Base-by-base conservation (phyloP, 371 early-diverging fungal genomes). In the Circinella minor region DNA sequence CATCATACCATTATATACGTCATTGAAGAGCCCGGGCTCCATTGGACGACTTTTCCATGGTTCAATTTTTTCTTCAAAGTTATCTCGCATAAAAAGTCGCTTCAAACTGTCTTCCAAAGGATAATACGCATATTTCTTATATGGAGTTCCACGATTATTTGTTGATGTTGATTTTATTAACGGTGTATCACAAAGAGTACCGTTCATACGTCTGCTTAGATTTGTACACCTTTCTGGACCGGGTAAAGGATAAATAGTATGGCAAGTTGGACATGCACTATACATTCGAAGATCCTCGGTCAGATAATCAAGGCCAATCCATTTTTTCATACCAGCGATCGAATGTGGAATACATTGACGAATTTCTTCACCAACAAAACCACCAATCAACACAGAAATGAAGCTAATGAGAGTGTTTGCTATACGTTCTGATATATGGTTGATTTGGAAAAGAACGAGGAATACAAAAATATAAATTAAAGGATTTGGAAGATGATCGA, bases 1-100 rank as follows among this genome's bases (percentile, higher is more conserved):
- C 36, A 55, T 34, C 18, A 20, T 15, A 8, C 67, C 67, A 43
- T 66, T 39, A 13, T 66, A 66, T 2, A 66, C 67, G 39, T 66
- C 57, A 4, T 17, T 39, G 8, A 55, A 13, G 38, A 11, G 4
- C 1, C n/a, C 20, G 1, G 36, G 14, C 15, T 20, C 55, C 5
- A 5, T 13, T 36, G 65, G 18, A 1, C 57, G 66, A 9, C 17
- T 38, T 37, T 55, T 11, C 66, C 55, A 66, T 7, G 55, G 55
- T n/a, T 55, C 38, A 55, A 66, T 66, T 17, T 66, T 66, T 36
- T 9, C 13, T n/a, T 62, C 62, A 39, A 62, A 62, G 6, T 18
- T 39, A 1, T 43, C n/a, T 1, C 62, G 17, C n/a, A 17, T 17
- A 39, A 62, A 62, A 39, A 62, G 39, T 17, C 43, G 15, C 39